A percentile compares a stretch with the other conserved stretches of the same genome.
Conservation (phyloP, 768 basidiomycete genomes). For the Mycena crocata region DNA sequence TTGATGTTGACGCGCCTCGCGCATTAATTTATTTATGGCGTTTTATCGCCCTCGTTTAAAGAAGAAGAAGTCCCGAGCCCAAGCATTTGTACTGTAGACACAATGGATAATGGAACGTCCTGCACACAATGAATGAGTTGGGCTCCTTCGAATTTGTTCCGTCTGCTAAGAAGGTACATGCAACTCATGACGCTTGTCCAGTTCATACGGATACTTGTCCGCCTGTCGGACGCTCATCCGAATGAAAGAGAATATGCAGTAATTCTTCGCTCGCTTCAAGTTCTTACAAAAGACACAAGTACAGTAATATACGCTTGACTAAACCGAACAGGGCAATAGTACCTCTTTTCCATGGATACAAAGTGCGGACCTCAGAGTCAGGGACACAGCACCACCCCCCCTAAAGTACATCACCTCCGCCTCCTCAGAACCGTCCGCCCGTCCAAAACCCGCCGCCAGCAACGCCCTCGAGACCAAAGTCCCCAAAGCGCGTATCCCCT, state of each 20-base stretch:
- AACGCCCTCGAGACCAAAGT: constrained; percentile 84
- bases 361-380: not conserved
- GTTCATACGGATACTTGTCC: too few species aligned
- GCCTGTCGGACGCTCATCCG: too few species aligned
- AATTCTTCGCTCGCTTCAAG: not conserved
- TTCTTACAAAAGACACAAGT: constrained; percentile 21
- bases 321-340: not conserved
- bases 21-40: constrained; percentile 11
- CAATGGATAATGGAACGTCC: not conserved
- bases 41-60: not conserved
- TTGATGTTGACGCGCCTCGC: constrained; percentile 3
- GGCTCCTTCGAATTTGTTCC: not conserved
- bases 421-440: constrained; percentile 54
- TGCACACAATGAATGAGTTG: constrained; percentile 1
- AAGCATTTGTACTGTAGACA: not conserved
- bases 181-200: not conserved
- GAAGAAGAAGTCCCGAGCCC: not conserved
- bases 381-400: constrained; percentile 10
- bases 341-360: constrained; percentile 24
- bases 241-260: not conserved
- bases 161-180: not conserved
- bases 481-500: constrained; percentile 85
- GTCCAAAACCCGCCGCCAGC: constrained; percentile 79
- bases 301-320: constrained; percentile 24
- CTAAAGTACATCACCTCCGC: constrained; percentile 8